A percentile compares a stretch with the other conserved stretches of the same genome.
Conservation (phyloP, 2,329 filamentous ascomycete species). For the Chaetomiaceae sp. region DNA sequence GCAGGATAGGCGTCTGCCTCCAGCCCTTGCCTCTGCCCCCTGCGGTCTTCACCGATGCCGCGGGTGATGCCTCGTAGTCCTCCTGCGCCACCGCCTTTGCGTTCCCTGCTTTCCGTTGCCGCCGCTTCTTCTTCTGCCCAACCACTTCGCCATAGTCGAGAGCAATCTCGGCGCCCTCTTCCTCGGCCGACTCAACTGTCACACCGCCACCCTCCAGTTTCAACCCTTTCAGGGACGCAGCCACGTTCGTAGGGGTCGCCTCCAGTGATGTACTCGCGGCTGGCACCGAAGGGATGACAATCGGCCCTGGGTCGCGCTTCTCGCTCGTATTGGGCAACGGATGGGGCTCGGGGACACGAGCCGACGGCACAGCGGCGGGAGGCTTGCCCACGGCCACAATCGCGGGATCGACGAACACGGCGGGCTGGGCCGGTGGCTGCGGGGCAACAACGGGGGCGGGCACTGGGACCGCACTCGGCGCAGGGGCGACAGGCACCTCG, state of each 20-base stretch:
- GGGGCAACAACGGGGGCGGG: constrained; percentile 6
- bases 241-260: constrained; percentile 23
- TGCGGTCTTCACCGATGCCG: constrained; percentile 16
- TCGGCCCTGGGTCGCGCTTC: constrained; percentile 31
- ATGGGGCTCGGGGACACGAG: constrained; percentile 21
- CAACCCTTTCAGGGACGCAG: constrained; percentile 25
- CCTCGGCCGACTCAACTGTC: constrained; percentile 17
- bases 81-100: constrained; percentile 27
- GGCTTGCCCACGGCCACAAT: constrained; percentile 65
- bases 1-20: constrained; percentile 56
- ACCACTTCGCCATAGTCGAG: constrained; percentile 25
- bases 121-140: constrained; percentile 30
- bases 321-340: constrained; percentile 31
- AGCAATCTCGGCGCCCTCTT: constrained; percentile 18
- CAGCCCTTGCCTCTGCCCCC: constrained; percentile 49
- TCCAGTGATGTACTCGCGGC: constrained; percentile 9
- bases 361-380: constrained; percentile 28
- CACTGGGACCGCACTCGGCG: constrained; percentile 27
- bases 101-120: constrained; percentile 33
- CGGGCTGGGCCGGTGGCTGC: constrained; percentile 26
- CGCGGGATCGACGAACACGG: constrained; percentile 70
- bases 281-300: constrained; percentile 19
- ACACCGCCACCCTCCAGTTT: constrained; percentile 19
- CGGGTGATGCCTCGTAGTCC: constrained; percentile 26
- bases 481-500: constrained; percentile 27